Evolutionary conservation across 805 yeast species (phyloP).

Genomic region (Candida yuanshanica): DNA sequence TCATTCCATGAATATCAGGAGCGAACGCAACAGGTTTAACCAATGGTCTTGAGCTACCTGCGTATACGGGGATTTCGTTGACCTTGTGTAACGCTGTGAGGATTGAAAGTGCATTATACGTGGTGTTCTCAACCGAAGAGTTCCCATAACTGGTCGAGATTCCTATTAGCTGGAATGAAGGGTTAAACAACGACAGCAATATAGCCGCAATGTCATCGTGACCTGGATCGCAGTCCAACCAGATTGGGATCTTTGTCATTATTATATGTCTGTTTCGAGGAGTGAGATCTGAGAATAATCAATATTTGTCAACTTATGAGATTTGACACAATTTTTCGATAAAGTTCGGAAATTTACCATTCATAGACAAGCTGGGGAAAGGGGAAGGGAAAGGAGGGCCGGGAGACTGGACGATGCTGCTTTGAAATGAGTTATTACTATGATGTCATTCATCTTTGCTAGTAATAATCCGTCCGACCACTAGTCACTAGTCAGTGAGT

Average conservation of each 20-base stretch:
- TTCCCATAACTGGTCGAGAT: constrained; percentile 36
- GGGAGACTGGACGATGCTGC: no score
- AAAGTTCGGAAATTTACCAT: background rate
- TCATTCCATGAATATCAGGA: constrained; percentile 61
- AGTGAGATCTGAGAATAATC: no score
- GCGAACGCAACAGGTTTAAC: constrained; percentile 45
- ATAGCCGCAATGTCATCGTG: constrained; percentile 84
- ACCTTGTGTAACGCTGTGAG: constrained; percentile 49
- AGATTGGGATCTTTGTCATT: constrained; percentile 47
- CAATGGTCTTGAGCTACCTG: constrained; percentile 60
- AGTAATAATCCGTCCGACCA: no score
- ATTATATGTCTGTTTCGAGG: no score
- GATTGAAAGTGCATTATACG: constrained; percentile 61
- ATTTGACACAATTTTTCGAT: background rate
- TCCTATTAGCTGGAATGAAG: constrained; percentile 32
- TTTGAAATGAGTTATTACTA: no score
- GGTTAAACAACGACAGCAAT: constrained; percentile 54
- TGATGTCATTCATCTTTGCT: no score
- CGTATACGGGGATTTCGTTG: constrained; percentile 52
- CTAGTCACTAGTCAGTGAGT: no score
- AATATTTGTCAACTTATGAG: no score
- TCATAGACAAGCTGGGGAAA: no score
- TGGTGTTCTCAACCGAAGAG: constrained; percentile 45
- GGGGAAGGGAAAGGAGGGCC: no score
- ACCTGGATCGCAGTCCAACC: constrained; percentile 93